Evolutionary conservation across 2,329 filamentous ascomycete genomes (phyloP).

Genomic region (Cryphonectria nitschkei): DNA sequence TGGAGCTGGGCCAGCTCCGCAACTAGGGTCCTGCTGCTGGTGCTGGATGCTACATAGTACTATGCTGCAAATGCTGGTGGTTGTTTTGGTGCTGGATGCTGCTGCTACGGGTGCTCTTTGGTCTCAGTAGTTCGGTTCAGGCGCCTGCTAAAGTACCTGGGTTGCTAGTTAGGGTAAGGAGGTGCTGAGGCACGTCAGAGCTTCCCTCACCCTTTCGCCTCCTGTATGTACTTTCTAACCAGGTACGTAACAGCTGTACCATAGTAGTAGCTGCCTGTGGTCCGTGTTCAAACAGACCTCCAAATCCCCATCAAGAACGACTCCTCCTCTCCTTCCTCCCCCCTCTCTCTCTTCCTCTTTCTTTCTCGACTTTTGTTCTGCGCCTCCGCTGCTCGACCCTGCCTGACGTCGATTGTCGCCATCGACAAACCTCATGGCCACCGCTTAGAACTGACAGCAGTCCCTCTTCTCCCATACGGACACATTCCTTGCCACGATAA

Average conservation of each 20-base stretch:
- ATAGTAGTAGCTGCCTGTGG: conserved; percentile 1
- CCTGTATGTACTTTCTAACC: neutral
- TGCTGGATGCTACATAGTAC: too few species aligned
- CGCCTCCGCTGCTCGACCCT: conserved; percentile 13
- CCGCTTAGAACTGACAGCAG: conserved; percentile 14
- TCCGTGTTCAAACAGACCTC: conserved; percentile 9
- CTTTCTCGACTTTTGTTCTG: conserved; percentile 13
- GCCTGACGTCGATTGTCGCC: conserved; percentile 14
- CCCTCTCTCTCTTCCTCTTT: conserved; percentile 1
- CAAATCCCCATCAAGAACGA: conserved; percentile 1
- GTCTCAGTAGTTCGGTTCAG: neutral
- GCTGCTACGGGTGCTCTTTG: neutral
- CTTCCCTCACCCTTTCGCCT: neutral
- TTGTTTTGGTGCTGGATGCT: neutral
- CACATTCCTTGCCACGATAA: conserved; percentile 28
- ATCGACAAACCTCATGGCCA: conserved; percentile 21
- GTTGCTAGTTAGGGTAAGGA: neutral
- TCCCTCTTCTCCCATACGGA: conserved; percentile 14
- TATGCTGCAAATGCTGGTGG: too few species aligned
- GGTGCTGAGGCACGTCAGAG: neutral
- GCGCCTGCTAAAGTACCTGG: neutral
- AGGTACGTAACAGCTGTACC: conserved; percentile 2
- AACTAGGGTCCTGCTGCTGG: neutral
- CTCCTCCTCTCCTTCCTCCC: neutral
- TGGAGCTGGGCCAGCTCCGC: neutral